These are phyloP conservation scores for Cadophora sp. DNA, from an alignment of 2,329 filamentous ascomycete species.

Conservation along the genomic window DNA sequence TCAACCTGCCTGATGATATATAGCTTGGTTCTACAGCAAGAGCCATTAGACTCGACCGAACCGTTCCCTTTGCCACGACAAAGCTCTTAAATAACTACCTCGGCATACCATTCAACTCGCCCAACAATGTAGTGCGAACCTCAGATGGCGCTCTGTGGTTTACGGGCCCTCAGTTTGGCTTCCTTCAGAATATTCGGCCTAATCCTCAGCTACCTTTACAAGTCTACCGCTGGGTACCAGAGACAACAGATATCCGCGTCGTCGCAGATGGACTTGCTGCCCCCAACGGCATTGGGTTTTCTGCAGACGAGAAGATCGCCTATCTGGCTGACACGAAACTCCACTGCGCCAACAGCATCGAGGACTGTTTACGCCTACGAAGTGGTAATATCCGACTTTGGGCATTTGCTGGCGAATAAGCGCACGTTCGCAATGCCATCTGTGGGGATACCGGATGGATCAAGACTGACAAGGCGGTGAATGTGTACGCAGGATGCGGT, in stretches of 20 bases:
- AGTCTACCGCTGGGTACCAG: conserved; percentile 61
- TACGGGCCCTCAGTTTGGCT: conserved; percentile 66
- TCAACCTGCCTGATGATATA: background rate
- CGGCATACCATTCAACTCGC: conserved; percentile 62
- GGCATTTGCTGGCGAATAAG: conserved; percentile 19
- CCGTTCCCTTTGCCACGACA: conserved; percentile 34
- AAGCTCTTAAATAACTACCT: conserved; percentile 65
- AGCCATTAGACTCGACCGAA: conserved; percentile 25
- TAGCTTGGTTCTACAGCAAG: background rate
- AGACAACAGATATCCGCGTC: conserved; percentile 57
- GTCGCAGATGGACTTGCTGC: conserved; percentile 63
- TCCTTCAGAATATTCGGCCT: conserved; percentile 62
- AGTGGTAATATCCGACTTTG: conserved; percentile 14
- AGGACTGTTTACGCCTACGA: conserved; percentile 39
- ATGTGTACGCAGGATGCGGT: conserved; percentile 39
- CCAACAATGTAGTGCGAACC: conserved; percentile 63
- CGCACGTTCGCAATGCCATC: conserved; percentile 19
- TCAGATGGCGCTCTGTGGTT: conserved; percentile 64
- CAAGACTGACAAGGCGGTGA: conserved; percentile 17
- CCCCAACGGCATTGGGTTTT: conserved; percentile 65
- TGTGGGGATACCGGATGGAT: conserved; percentile 19
- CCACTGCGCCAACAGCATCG: conserved; percentile 49
- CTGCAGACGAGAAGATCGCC: conserved; percentile 56
- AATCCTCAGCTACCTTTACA: conserved; percentile 60
- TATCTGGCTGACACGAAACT: conserved; percentile 59